These are phyloP conservation scores for Penicillium canescens DNA, from an alignment of 495 filamentous ascomycete species.

Conservation along the genomic window DNA sequence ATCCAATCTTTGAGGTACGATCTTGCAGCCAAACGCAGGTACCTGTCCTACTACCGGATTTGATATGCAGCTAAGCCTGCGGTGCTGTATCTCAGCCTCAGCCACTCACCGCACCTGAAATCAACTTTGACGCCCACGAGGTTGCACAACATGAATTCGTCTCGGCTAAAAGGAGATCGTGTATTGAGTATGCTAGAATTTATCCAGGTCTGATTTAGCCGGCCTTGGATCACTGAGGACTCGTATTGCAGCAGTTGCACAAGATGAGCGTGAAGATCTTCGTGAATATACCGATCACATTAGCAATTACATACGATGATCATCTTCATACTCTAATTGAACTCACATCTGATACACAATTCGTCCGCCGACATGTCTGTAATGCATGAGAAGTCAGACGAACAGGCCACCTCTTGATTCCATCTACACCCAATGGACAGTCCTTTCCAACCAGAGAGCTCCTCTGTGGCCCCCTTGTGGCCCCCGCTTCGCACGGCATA, in stretches of 20 bases:
- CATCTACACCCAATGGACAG: background rate
- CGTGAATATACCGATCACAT: too few species aligned
- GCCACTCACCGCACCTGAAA: conserved; percentile 5
- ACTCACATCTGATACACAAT: background rate
- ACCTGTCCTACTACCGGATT: conserved; percentile 1
- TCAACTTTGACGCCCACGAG: conserved; percentile 7
- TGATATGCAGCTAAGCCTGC: conserved; percentile 11
- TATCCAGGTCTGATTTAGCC: background rate
- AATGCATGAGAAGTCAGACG: background rate
- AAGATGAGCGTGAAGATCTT: too few species aligned
- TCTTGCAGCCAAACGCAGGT: conserved; percentile 23
- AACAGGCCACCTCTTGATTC: conserved; percentile 14
- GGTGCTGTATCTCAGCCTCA: conserved; percentile 18
- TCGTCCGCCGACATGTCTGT: background rate
- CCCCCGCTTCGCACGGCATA: background rate
- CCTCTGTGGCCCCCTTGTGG: background rate
- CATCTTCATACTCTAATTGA: background rate
- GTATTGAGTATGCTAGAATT: background rate
- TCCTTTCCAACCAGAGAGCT: background rate
- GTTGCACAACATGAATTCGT: conserved; percentile 13
- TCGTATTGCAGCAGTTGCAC: background rate
- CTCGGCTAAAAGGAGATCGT: background rate
- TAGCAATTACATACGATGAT: background rate
- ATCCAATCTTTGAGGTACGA: conserved; percentile 5
- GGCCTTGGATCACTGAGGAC: background rate